These are phyloP conservation scores for Cytospora mali DNA, from an alignment of 2,329 filamentous ascomycete genomes.

Conservation along the genomic window DNA sequence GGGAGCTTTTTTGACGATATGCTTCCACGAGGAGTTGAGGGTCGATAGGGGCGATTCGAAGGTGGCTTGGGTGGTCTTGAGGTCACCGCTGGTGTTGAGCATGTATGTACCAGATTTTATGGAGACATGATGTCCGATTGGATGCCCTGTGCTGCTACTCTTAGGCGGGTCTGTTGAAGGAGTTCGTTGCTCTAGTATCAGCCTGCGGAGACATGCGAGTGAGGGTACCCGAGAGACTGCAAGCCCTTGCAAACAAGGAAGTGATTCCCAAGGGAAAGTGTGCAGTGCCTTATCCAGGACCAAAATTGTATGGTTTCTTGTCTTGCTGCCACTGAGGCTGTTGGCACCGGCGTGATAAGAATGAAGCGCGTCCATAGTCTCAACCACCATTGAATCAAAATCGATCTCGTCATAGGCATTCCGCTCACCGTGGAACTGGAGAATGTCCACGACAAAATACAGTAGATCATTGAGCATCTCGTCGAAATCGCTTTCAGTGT, in stretches of 20 bases:
- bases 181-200: slow-evolving; percentile 61
- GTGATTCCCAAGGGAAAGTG: slow-evolving; percentile 91
- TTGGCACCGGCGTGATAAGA: slow-evolving; percentile 67
- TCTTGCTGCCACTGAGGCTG: slow-evolving; percentile 33
- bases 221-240: slow-evolving; percentile 89
- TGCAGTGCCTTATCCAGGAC: slow-evolving; percentile 91
- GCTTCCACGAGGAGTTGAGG: slow-evolving; percentile 71
- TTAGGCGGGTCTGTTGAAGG: slow-evolving; percentile 11
- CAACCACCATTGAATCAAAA: slow-evolving; percentile 87
- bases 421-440: slow-evolving; percentile 93
- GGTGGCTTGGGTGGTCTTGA: slow-evolving; percentile 75
- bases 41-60: slow-evolving; percentile 67
- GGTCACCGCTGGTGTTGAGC: slow-evolving; percentile 84
- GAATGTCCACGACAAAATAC: slow-evolving; percentile 93
- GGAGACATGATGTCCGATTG: slow-evolving; percentile 59
- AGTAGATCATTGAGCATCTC: slow-evolving; percentile 89
- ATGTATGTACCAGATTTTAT: slow-evolving; percentile 70
- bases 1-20: slow-evolving; percentile 69
- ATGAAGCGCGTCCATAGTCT: slow-evolving; percentile 81
- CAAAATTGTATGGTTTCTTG: slow-evolving; percentile 73
- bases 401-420: slow-evolving; percentile 99
- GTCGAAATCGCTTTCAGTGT: slow-evolving; percentile 73
- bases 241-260: slow-evolving; percentile 78
- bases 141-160: slow-evolving; percentile 33
- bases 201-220: slow-evolving; percentile 75